Conservation (phyloP, 2,329 filamentous ascomycete genomes). For the Aurifilum marmelostoma region DNA sequence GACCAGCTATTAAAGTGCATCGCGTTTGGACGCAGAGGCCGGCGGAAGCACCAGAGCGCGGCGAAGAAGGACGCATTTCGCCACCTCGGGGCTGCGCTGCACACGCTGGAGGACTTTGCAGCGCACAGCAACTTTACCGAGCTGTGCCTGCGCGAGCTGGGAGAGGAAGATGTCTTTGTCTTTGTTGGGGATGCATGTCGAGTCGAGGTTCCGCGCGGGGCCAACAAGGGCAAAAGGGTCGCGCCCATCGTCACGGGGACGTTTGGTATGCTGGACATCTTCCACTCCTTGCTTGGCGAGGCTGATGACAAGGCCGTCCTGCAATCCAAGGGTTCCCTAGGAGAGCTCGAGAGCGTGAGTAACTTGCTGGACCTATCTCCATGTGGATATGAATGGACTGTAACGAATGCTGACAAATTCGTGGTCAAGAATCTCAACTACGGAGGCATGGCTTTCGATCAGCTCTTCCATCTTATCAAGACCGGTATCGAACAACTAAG, state of each 20-base stretch:
- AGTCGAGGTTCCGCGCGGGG: slow-evolving; percentile 35
- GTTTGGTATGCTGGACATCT: slow-evolving; percentile 47
- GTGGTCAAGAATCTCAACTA: slow-evolving; percentile 33
- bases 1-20: slow-evolving; percentile 35
- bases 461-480: slow-evolving; percentile 37
- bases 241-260: slow-evolving; percentile 58
- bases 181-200: slow-evolving; percentile 50
- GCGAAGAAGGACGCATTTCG: slow-evolving; percentile 35
- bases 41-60: slow-evolving; percentile 29
- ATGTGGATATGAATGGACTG: too few species aligned
- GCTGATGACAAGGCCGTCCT: slow-evolving; percentile 39
- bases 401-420: background rate
- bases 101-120: slow-evolving; percentile 57
- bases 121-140: slow-evolving; percentile 60
- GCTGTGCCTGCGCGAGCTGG: slow-evolving; percentile 54
- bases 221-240: slow-evolving; percentile 44
- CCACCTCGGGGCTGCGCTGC: slow-evolving; percentile 52
- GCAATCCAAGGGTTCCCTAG: slow-evolving; percentile 37
- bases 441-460: slow-evolving; percentile 37
- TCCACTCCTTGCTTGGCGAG: slow-evolving; percentile 38
- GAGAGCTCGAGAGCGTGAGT: slow-evolving; percentile 33
- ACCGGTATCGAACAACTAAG: slow-evolving; percentile 33
- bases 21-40: slow-evolving; percentile 33
- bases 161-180: slow-evolving; percentile 54
- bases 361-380: too few species aligned